These are phyloP conservation scores for Pseudozyma tsukubaensis DNA, from an alignment of 1,284 basidiomycete genomes.

Conservation along the genomic window DNA sequence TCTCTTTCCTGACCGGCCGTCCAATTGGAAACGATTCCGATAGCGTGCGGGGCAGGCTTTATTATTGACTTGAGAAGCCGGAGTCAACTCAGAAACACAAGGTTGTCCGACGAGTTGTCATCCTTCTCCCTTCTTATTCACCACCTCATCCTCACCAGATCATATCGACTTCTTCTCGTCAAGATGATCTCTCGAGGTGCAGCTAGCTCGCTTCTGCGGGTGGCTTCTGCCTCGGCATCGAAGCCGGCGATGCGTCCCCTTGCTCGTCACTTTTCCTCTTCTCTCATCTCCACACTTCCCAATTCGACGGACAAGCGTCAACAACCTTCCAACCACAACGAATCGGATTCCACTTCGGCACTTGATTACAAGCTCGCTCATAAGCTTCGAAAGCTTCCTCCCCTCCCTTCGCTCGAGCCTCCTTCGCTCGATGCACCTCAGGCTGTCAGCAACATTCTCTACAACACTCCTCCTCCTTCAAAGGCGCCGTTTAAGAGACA, in stretches of 20 bases:
- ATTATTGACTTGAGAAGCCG: conserved; percentile 11
- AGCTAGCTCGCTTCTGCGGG: conserved; percentile 28
- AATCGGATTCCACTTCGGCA: conserved; percentile 77
- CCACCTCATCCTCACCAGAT: conserved; percentile 5
- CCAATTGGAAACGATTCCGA: conserved; percentile 14
- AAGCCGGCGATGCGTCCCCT: conserved; percentile 26
- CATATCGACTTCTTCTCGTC: conserved; percentile 2
- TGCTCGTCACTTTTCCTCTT: conserved; percentile 19
- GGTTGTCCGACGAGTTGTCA: neutral
- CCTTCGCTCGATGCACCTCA: conserved; percentile 65
- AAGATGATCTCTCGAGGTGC: conserved; percentile 47
- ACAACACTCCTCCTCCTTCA: conserved; percentile 91
- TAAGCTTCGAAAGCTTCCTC: conserved; percentile 66
- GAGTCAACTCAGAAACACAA: neutral
- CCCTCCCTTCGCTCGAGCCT: conserved; percentile 65
- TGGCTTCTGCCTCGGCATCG: conserved; percentile 23
- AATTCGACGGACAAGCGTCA: conserved; percentile 40
- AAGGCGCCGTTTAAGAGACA: conserved; percentile 97
- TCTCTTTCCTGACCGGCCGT: neutral
- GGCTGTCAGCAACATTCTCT: conserved; percentile 69
- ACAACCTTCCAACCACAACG: conserved; percentile 27
- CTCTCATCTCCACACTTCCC: conserved; percentile 15
- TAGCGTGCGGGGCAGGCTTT: conserved; percentile 21
- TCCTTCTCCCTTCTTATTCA: neutral
- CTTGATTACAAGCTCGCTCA: conserved; percentile 89